Conservation (phyloP, 495 filamentous ascomycete genomes). For the Penicillium cosmopolitanum region DNA sequence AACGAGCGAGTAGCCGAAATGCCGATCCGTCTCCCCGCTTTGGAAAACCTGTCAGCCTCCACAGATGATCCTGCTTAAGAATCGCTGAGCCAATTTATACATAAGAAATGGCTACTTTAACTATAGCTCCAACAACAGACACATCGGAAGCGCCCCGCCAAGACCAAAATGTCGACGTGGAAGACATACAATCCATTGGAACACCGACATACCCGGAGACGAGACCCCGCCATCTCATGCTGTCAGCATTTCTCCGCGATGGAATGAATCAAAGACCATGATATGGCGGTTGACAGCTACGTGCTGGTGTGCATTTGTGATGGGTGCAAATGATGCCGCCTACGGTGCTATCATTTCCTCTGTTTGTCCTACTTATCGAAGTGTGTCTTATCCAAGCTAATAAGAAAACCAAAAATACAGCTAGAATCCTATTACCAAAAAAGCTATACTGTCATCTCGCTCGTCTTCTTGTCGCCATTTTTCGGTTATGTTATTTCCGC, state of each 20-base stretch:
- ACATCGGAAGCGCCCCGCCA: not conserved
- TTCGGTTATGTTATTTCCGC: conserved; percentile 58
- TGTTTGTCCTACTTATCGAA: conserved; percentile 17
- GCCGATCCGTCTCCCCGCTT: conserved; percentile 2
- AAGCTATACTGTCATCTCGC: conserved; percentile 56
- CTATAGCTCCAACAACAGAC: not conserved
- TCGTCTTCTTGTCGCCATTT: conserved; percentile 63
- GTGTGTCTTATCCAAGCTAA: not conserved
- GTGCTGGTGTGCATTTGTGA: conserved; percentile 48
- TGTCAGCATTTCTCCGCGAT: conserved; percentile 22
- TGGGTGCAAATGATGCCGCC: conserved; percentile 77
- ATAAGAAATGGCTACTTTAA: not conserved
- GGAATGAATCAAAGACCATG: conserved; percentile 30
- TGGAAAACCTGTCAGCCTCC: conserved; percentile 6
- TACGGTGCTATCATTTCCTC: conserved; percentile 63
- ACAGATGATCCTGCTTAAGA: not conserved
- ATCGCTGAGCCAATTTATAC: not conserved
- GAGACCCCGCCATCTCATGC: conserved; percentile 19
- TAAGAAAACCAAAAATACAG: conserved; percentile 26
- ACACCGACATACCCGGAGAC: not conserved
- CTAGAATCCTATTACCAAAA: conserved; percentile 59
- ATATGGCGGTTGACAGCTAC: conserved; percentile 27
- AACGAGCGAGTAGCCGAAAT: not conserved
- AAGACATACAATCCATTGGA: not conserved
- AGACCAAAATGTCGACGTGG: conserved; percentile 3